Evolutionary conservation across 2,329 filamentous ascomycete species (phyloP), one percentile per base, ranked within the genome.

Genomic region (Neopestalotiopsis clavispora): DNA sequence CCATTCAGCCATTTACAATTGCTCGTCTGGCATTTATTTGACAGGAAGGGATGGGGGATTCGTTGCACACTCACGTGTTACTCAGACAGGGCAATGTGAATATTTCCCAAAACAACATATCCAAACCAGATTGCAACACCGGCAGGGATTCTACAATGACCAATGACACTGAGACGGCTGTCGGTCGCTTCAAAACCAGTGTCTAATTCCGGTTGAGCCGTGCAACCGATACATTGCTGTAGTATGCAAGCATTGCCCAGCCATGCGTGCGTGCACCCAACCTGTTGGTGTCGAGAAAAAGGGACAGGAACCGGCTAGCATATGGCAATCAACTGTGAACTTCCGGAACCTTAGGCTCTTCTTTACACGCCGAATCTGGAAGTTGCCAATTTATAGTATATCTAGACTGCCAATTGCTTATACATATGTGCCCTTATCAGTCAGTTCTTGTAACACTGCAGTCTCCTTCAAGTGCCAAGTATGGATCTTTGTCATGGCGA

Each of bases 101-200:
- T 9, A 7, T 52, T 52, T 52, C n/a, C 45, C 34, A 38, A 52
- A 52, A 52, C 45, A 52, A 52, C 45, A 52, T 52, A 52, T 52
- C 45, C 17, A 52, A 52, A 52, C 45, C 45, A 52, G 45, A 52
- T 52, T 52, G 45, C 45, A 52, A 52, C 45, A 52, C 45, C 45
- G 45, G 9, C 45, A 52, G 45, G 45, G 45, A 20, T 3, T 20
- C 45, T 52, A 17, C 4, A 52, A 14, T 20, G 45, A 17, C 45
- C 45, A 52, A n/a, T 52, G 45, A 20, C n/a, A 52, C 45, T 7
- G n/a, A 9, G n/a, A n/a, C 45, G 45, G 45, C 45, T 52, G 45
- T 52, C 45, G 45, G 45, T 52, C 45, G 45, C n/a, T 38, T 10
- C 6, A 10, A 38, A 38, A 38, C 6, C 45, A 20, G 45, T 45